phyloP scores from a whole-genome alignment of 306 rosid species.

The Trifolium repens region DNA sequence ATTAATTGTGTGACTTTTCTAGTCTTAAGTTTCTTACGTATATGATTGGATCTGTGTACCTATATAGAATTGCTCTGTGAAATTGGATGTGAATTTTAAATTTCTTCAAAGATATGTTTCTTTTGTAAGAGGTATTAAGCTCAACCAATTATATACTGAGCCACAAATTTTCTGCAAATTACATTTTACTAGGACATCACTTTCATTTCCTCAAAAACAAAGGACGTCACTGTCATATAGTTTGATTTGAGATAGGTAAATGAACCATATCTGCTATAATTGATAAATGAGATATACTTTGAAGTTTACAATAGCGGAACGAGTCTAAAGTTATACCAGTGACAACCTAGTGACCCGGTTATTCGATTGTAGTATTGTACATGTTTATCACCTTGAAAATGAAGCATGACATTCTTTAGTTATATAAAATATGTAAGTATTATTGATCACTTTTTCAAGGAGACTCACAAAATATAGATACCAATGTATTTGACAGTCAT shows the following conservation, averaged over 20 bases:
- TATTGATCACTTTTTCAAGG: conserved; percentile 21
- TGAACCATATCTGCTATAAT: neutral
- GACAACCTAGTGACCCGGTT: conserved; percentile 12
- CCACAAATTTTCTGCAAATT: conserved; percentile 17
- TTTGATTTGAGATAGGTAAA: neutral
- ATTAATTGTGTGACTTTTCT: neutral
- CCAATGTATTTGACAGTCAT: neutral
- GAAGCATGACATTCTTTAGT: conserved; percentile 17
- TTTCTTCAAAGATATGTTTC: conserved; percentile 24
- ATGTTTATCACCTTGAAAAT: conserved; percentile 27
- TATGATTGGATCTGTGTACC: conserved; percentile 17
- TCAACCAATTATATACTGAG: conserved; percentile 15
- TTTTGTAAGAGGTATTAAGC: neutral
- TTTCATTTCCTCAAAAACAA: too few species aligned
- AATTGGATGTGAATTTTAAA: neutral
- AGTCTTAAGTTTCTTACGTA: neutral
- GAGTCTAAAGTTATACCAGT: neutral
- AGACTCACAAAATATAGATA: neutral
- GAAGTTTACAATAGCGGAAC: too few species aligned
- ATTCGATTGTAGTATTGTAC: conserved; percentile 14
- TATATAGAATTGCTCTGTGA: neutral
- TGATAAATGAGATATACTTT: too few species aligned
- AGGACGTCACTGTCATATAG: neutral
- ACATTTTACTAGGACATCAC: neutral
- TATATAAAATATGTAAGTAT: conserved; percentile 10